Evolutionary conservation across 768 basidiomycete species (phyloP).

Genomic region (Infundibulicybe gibba): DNA sequence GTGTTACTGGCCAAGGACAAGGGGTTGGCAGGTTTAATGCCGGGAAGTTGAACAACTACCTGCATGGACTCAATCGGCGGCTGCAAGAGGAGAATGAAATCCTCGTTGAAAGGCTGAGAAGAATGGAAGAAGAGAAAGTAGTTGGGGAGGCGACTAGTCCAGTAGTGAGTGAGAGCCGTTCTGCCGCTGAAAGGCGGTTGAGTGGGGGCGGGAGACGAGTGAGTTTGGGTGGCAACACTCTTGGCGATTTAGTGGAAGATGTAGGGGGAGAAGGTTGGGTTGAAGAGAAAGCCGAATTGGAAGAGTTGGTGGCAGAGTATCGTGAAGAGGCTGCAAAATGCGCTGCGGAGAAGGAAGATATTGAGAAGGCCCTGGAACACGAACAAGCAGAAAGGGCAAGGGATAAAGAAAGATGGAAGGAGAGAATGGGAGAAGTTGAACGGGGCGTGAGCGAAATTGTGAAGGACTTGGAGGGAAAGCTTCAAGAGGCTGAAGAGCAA

Average conservation of each 20-base stretch:
- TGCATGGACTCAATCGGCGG: conserved; percentile 80
- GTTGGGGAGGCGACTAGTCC: conserved; percentile 10
- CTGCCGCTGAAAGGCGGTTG: conserved; percentile 26
- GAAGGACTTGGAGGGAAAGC: conserved; percentile 55
- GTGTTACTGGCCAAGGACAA: conserved; percentile 54
- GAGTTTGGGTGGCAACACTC: conserved; percentile 46
- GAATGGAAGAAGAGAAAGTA: conserved; percentile 48
- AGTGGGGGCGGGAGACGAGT: conserved; percentile 42
- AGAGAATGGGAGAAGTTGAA: conserved; percentile 70
- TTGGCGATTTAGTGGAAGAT: conserved; percentile 66
- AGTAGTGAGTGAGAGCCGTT: conserved; percentile 8
- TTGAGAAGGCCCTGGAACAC: conserved; percentile 42
- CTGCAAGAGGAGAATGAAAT: conserved; percentile 83
- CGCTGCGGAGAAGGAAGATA: conserved; percentile 40
- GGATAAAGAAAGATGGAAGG: conserved; percentile 70
- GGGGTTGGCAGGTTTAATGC: conserved; percentile 82
- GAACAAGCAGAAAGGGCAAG: conserved; percentile 56
- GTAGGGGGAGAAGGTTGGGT: conserved; percentile 61
- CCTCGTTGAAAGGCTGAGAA: conserved; percentile 51
- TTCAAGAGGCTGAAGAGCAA: conserved; percentile 47
- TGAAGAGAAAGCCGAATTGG: conserved; percentile 63
- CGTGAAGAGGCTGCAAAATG: conserved; percentile 46
- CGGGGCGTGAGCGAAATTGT: conserved; percentile 66
- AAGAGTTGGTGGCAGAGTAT: conserved; percentile 47
- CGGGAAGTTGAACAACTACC: conserved; percentile 78